Conservation (phyloP, 2,329 filamentous ascomycete genomes). For the Colletotrichum horii region DNA sequence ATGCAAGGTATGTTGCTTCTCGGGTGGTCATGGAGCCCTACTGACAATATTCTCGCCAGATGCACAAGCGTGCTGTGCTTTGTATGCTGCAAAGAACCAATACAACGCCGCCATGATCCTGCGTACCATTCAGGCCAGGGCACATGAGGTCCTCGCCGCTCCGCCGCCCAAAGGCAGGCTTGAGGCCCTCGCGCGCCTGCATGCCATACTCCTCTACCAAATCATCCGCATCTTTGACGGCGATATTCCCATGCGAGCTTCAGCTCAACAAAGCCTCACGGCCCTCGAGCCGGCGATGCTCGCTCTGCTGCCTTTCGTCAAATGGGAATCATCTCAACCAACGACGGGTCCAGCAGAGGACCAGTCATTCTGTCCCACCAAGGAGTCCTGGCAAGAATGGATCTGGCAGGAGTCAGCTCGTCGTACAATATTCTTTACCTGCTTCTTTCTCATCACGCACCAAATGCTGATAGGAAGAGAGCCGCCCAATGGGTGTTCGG, state of each 20-base stretch:
- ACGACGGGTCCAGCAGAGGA: slow-evolving; percentile 28
- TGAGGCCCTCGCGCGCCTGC: slow-evolving; percentile 40
- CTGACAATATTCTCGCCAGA: slow-evolving; percentile 37
- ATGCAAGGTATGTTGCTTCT: slow-evolving; percentile 48
- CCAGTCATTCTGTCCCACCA: slow-evolving; percentile 43
- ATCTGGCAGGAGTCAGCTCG: slow-evolving; percentile 58
- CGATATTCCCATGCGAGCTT: slow-evolving; percentile 37
- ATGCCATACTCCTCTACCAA: slow-evolving; percentile 50
- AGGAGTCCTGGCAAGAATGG: slow-evolving; percentile 55
- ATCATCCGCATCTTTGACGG: slow-evolving; percentile 51
- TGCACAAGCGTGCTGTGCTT: slow-evolving; percentile 55
- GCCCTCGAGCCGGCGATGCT: slow-evolving; percentile 38
- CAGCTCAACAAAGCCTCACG: slow-evolving; percentile 32
- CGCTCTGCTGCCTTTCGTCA: slow-evolving; percentile 35
- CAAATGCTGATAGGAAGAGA: slow-evolving; percentile 34
- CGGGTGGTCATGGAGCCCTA: neutral
- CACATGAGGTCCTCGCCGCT: slow-evolving; percentile 45
- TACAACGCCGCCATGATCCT: slow-evolving; percentile 53
- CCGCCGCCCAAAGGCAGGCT: slow-evolving; percentile 32
- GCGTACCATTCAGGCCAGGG: slow-evolving; percentile 49
- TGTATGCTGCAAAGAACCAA: slow-evolving; percentile 55
- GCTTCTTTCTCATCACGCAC: slow-evolving; percentile 48
- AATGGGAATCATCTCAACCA: slow-evolving; percentile 30
- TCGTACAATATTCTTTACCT: slow-evolving; percentile 53
- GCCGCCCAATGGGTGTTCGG: slow-evolving; percentile 29